Conservation (phyloP, 1,284 basidiomycete genomes). For the Fomes fomentarius region DNA sequence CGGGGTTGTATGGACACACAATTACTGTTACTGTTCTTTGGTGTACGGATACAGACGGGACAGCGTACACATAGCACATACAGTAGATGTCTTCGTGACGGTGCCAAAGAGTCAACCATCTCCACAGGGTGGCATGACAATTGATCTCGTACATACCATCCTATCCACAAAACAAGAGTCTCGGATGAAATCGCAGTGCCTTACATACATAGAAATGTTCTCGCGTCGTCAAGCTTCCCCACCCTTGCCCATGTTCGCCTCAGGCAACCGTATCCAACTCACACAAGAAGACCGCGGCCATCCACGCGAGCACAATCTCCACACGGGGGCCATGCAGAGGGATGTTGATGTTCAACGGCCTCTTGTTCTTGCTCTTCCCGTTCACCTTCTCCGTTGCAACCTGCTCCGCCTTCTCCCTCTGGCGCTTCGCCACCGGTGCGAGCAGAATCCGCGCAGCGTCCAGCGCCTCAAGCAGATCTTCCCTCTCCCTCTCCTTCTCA, state of each 20-base stretch:
- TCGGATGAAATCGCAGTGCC: too few relatives aligned
- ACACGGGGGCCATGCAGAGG: slow-evolving; percentile 82
- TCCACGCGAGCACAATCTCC: slow-evolving; percentile 80
- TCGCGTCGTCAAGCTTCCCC: neutral
- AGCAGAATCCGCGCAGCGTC: slow-evolving; percentile 71
- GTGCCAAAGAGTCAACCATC: too few relatives aligned
- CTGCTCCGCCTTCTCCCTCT: slow-evolving; percentile 56
- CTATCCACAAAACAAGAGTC: too few relatives aligned
- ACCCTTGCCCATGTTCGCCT: slow-evolving; percentile 5
- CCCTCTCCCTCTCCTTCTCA: neutral
- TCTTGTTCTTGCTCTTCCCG: slow-evolving; percentile 48
- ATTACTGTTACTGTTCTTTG: too few relatives aligned
- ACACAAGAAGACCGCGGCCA: slow-evolving; percentile 74
- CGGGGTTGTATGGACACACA: too few relatives aligned
- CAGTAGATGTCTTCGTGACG: too few relatives aligned
- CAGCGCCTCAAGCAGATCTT: slow-evolving; percentile 47
- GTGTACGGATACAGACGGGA: too few relatives aligned
- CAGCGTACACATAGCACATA: too few relatives aligned
- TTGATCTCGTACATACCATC: too few relatives aligned
- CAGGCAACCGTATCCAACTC: slow-evolving; percentile 59
- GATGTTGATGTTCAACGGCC: slow-evolving; percentile 70
- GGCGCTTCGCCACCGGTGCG: slow-evolving; percentile 62
- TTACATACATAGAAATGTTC: too few relatives aligned
- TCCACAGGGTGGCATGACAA: too few relatives aligned
- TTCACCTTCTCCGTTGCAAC: slow-evolving; percentile 47